Evolutionary conservation across 345 rosid species (phyloP), one percentile per base, ranked within the genome.

Genomic region (Arabis alpina): DNA sequence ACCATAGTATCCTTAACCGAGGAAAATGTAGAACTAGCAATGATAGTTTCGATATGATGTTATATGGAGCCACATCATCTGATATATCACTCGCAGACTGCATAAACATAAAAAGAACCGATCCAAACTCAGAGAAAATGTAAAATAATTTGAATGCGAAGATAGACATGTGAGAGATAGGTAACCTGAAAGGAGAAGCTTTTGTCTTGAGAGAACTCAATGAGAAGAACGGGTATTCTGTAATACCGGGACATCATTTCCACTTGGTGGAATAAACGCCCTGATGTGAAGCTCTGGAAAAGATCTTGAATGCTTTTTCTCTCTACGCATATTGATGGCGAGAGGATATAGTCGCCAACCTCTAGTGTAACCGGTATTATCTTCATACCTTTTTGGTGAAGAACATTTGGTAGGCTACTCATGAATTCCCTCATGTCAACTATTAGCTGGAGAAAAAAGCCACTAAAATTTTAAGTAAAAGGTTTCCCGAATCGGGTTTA

Each of bases 361-460:
- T 94, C 98, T 80, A 94, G 75, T 54, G 91, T 87, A 53, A 94
- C 93, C 1, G 99, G 99, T 76, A 88, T 84, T 72, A 91, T 85
- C 55, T 84, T 87, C 92, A 91, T 89, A 54, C 98, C 96, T 81
- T 87, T 91, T 80, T 82, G 99, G 77, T 94, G 98, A 75, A 94
- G 96, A 70, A 94, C 96, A 80, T 91, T 94, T 5, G 99, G 99
- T 54, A 94, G 88, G 81, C 97, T 94, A 82, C 99, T 94, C 99
- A 94, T 94, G 77, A 94, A 94, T 85, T 94, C 99, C 75, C 99
- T 91, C 96, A 91, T 88, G 73, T 91, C 99, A 76, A 94, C 99
- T 76, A 91, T 85, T 72, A 91, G 87, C 98, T 93, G 83, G 48
- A 70, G 2, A 6, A 71, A 44, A 16, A 2, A 23, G 63, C 37